A percentile compares a stretch with the other conserved stretches of the same genome.
These are phyloP conservation scores for Polyporus tsugae DNA, from an alignment of 1,284 basidiomycete genomes.

Conservation along the genomic window DNA sequence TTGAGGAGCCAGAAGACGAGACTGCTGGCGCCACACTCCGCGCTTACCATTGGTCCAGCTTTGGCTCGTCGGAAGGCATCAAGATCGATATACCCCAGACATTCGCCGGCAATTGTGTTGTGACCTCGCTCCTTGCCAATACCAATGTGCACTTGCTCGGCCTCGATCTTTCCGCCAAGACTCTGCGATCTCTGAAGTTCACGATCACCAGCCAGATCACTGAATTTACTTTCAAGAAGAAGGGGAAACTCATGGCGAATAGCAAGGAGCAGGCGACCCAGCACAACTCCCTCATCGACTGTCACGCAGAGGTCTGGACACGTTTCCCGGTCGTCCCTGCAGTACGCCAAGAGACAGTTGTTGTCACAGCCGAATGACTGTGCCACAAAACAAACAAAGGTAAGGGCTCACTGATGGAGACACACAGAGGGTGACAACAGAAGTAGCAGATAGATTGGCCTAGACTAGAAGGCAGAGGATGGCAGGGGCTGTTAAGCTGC, in stretches of 20 bases:
- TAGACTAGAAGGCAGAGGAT: no score
- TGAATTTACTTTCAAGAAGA: slow-evolving; percentile 61
- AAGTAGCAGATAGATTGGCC: no score
- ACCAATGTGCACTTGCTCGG: slow-evolving; percentile 53
- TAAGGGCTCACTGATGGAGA: no score
- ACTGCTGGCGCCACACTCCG: slow-evolving; percentile 38
- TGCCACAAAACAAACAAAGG: no score
- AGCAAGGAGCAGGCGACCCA: slow-evolving; percentile 33
- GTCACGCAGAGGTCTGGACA: slow-evolving; percentile 66
- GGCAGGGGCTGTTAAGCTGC: no score
- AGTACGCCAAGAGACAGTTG: slow-evolving; percentile 56
- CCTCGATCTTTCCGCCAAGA: slow-evolving; percentile 44
- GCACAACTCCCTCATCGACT: slow-evolving; percentile 64
- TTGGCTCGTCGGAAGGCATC: slow-evolving; percentile 59
- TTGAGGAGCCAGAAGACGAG: slow-evolving; percentile 26
- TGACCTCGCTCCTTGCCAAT: slow-evolving; percentile 57
- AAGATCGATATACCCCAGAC: slow-evolving; percentile 36
- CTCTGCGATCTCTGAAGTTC: slow-evolving; percentile 52
- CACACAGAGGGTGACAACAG: no score
- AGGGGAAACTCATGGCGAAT: slow-evolving; percentile 32
- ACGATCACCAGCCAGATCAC: slow-evolving; percentile 62
- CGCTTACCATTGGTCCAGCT: slow-evolving; percentile 63
- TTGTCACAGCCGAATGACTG: no score
- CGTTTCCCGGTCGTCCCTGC: slow-evolving; percentile 68
- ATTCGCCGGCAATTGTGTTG: slow-evolving; percentile 29